Evolutionary conservation across 805 yeast species (phyloP).

Genomic region (Hanseniaspora lindneri): DNA sequence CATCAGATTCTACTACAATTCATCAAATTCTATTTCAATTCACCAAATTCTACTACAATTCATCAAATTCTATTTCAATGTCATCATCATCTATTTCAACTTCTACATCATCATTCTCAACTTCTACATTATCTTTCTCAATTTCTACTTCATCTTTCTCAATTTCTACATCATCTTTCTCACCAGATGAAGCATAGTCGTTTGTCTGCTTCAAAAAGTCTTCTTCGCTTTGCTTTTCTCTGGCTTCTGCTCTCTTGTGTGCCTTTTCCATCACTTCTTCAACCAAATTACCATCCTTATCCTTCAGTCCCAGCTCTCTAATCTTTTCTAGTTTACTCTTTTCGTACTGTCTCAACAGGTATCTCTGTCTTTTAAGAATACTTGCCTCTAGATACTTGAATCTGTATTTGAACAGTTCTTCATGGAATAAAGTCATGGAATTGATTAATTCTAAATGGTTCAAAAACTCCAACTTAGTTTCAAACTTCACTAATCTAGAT

Average conservation of each 20-base stretch:
- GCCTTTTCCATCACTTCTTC: constrained; percentile 18
- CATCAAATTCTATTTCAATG: constrained; percentile 15
- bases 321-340: constrained; percentile 25
- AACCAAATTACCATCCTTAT: constrained; percentile 12
- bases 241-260: constrained; percentile 24
- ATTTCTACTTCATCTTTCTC: not conserved
- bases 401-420: constrained; percentile 12
- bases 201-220: constrained; percentile 11
- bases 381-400: constrained; percentile 20
- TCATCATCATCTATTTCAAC: not conserved
- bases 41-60: too few species aligned
- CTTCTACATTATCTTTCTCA: too few species aligned
- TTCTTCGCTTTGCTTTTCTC: constrained; percentile 17
- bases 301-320: constrained; percentile 10
- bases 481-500: constrained; percentile 5
- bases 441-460: not conserved
- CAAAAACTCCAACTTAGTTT: constrained; percentile 6
- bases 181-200: not conserved
- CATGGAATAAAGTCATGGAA: not conserved
- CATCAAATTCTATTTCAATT: too few species aligned
- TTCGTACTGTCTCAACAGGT: constrained; percentile 22
- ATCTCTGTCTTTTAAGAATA: constrained; percentile 24
- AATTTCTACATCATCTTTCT: not conserved
- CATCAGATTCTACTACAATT: too few species aligned
- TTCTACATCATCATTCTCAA: not conserved